Evolutionary conservation across 2,329 filamentous ascomycete species (phyloP), one percentile per base, ranked within the genome.

Genomic region (Fusarium neocosmosporiellum): DNA sequence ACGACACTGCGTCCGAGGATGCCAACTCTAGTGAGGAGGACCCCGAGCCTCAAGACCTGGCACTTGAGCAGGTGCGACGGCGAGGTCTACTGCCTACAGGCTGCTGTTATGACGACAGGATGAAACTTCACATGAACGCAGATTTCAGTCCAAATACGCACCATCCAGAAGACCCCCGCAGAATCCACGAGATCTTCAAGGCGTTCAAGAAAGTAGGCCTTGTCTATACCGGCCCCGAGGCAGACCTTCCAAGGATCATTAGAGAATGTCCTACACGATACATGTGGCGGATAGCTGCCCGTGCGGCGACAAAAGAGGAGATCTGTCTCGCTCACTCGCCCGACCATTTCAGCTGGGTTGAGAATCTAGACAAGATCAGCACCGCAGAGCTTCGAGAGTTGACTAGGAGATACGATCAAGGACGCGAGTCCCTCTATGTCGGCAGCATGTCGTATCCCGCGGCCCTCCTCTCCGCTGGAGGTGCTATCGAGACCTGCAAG

Each of bases 401-500:
- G 29, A 94, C 92, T 31, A 85, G 84, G 43, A 79, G 81, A 10
- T 86, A 90, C 77, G 90, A 92, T 67, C 86, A 89, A 67, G 90
- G 90, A 1, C 87, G 92, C 33, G 93, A 93, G 74, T 96, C 94
- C 0, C 88, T 96, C 14, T 96, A 96, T 77, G 93, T 97, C 65
- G 95, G 96, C 60, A 90, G 89, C 58, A 89, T 95, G 80, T 97
- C 94, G 0, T 96, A 91, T 77, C 90, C 91, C 48, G 95, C 94
- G 34, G 93, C 95, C 1, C 86, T 94, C 41, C 86, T 99, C 36
- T 96, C 96, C 1, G 94, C 94, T 14, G 96, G 96, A 33, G 96
- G 96, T 48, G 95, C 96, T 18, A 98, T 99, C 70, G 96, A 99
- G 83, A 97, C 95, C 1, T 98, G 95, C 83, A 93, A 95, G 81